Evolutionary conservation across 164 flowering plant genomes (phyloP).

Genomic region (Santalum album): DNA sequence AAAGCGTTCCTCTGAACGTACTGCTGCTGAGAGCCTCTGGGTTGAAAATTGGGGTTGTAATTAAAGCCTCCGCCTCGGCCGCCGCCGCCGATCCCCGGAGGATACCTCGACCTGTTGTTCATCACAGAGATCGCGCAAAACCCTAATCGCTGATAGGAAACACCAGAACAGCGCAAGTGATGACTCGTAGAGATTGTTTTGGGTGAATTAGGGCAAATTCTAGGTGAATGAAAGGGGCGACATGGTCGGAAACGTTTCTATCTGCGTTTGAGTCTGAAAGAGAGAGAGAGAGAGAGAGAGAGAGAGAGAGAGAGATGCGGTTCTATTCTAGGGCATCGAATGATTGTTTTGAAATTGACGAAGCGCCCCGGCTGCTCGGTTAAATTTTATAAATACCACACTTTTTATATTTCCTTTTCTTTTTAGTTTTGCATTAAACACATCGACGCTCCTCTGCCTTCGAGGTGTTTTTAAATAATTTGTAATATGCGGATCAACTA

Average conservation of each 20-base stretch:
- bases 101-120: conserved; percentile 69
- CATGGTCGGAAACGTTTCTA: too few relatives aligned
- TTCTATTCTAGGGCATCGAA: too few relatives aligned
- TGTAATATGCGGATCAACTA: too few relatives aligned
- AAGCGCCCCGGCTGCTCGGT: too few relatives aligned
- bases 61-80: conserved; percentile 18
- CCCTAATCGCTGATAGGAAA: neutral
- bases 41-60: conserved; percentile 46
- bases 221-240: neutral
- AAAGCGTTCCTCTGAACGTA: conserved; percentile 47
- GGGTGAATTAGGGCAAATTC: neutral
- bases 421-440: too few relatives aligned
- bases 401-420: too few relatives aligned
- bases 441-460: too few relatives aligned
- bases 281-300: neutral
- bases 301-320: neutral
- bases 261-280: neutral
- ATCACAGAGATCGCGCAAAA: conserved; percentile 19
- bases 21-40: conserved; percentile 48
- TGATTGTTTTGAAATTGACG: too few relatives aligned
- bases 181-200: too few relatives aligned
- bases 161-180: too few relatives aligned
- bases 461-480: too few relatives aligned
- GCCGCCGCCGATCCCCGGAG: conserved; percentile 83
- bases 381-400: too few relatives aligned